Conservation (phyloP, 805 yeast species). For the Pichia deserticola region DNA sequence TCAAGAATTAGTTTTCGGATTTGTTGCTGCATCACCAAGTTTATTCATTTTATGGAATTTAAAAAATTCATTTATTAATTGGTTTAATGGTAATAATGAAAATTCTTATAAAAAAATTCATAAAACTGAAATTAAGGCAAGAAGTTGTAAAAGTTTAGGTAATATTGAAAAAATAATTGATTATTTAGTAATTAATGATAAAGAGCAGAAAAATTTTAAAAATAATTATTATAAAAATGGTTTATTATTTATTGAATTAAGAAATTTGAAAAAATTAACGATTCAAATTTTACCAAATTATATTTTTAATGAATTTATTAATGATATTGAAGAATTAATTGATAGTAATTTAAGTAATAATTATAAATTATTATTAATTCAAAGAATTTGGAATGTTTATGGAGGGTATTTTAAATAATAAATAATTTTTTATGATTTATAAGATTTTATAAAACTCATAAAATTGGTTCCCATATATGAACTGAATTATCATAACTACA, state of each 20-base stretch:
- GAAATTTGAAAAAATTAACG: constrained; percentile 47
- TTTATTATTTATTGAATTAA: constrained; percentile 56
- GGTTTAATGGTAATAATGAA: constrained; percentile 8
- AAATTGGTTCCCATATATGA: constrained; percentile 74
- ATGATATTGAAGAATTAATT: constrained; percentile 57
- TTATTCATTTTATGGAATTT: constrained; percentile 47
- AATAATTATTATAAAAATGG: constrained; percentile 42
- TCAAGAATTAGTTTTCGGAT: constrained; percentile 90
- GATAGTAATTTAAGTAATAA: constrained; percentile 30
- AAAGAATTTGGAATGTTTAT: constrained; percentile 58
- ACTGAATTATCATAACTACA: constrained; percentile 80
- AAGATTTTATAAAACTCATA: background rate
- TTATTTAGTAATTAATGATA: constrained; percentile 11
- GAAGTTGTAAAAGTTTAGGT: constrained; percentile 9
- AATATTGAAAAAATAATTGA: constrained; percentile 17
- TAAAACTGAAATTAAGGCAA: background rate
- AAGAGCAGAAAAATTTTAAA: background rate
- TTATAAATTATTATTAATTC: constrained; percentile 40
- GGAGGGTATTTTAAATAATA: constrained; percentile 22
- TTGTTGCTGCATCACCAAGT: constrained; percentile 84
- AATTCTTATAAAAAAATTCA: background rate
- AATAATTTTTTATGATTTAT: too few species aligned
- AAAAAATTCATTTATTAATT: constrained; percentile 21
- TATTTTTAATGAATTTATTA: constrained; percentile 46
- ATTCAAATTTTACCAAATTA: constrained; percentile 41